Evolutionary conservation across 2,329 filamentous ascomycete species (phyloP), one percentile per base, ranked within the genome.

Genomic region (Fusarium sp.): DNA sequence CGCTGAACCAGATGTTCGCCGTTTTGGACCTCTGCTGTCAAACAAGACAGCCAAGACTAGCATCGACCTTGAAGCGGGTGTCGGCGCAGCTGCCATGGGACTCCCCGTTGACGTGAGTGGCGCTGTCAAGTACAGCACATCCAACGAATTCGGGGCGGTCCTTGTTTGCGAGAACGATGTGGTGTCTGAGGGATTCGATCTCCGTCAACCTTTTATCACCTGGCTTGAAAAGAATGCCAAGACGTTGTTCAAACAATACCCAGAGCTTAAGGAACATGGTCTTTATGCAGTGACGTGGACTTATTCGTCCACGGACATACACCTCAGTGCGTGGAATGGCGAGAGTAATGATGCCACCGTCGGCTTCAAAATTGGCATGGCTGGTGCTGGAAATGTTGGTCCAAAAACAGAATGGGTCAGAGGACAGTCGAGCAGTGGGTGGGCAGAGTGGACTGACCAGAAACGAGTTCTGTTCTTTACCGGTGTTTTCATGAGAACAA

Each of bases 261-360:
- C 43, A 4, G 43, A 46, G 0, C 4, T 3, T 0, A 46, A 30
- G 7, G 20, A 19, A 0, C 10, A 28, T 10, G 43, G 43, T 1
- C 24, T 46, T 7, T 46, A 46, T 19, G 26, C 43, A 10, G 43
- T 46, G 11, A 20, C 11, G 8, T 28, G 11, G 43, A 46, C 43
- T 0, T 46, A 15, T 19, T 46, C 43, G 0, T 30, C 43, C 0
- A 46, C 26, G 0, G 13, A 30, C 30, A 30, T 46, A 1, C 43
- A 46, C n/a, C 28, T 46, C 3, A 46, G 26, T 19, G 26, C n/a
- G 0, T 46, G 26, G 26, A 10, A 46, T 19, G 43, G 17, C 5
- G 0, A 46, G 3, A 46, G 26, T 0, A 46, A 46, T 8, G 11
- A 30, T 14, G 17, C 5, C 10, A 46, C 43, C 10, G 24, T 46